Base-by-base conservation (phyloP, 805 yeast genomes). In the Teunomyces pallodes region DNA sequence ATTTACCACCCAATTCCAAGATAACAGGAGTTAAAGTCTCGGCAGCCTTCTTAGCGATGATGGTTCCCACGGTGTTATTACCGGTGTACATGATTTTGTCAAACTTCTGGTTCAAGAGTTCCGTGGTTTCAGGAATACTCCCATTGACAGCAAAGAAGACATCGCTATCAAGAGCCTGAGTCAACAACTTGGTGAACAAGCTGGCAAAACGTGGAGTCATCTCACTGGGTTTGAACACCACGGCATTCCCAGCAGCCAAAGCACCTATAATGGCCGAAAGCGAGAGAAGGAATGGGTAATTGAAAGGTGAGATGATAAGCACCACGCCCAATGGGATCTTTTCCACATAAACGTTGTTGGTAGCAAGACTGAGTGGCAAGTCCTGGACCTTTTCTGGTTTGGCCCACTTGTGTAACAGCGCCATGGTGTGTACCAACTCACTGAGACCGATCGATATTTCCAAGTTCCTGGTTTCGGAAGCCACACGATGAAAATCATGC, bases 51-150 rank as follows among this genome's bases (percentile, higher is more conserved):
- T 74, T 70, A 24, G 92, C 85, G 30, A 92, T 81, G 45, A 88
- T 80, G 31, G 77, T 80, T 16, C 96, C 98, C 26, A 90, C 96
- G 17, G 62, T 62, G 17, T 80, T 76, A 35, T 87, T 83, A 13
- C 98, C 98, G 3, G 98, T 92, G 66, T 86, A 87, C 66, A 90
- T 74, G 51, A 92, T 89, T 66, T 86, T 83, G 67, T 90, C 97
- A 59, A 82, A 88, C 58, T 80, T 83, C 53, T 77, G 81, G 30
- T 80, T 72, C 57, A 88, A 75, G 46, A 89, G 67, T 17, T 50
- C 75, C 3, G 82, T 76, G 3, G 92, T 75, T 65, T 82, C 89
- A 4, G 78, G 70, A 36, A 86, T 67, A 3, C 79, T 90, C 32
- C 98, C 98, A 56, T 82, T 81, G 49, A 92, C 86, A 39, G 82